Evolutionary conservation across 306 rosid genomes (phyloP).

Genomic region (Prunus davidiana): DNA sequence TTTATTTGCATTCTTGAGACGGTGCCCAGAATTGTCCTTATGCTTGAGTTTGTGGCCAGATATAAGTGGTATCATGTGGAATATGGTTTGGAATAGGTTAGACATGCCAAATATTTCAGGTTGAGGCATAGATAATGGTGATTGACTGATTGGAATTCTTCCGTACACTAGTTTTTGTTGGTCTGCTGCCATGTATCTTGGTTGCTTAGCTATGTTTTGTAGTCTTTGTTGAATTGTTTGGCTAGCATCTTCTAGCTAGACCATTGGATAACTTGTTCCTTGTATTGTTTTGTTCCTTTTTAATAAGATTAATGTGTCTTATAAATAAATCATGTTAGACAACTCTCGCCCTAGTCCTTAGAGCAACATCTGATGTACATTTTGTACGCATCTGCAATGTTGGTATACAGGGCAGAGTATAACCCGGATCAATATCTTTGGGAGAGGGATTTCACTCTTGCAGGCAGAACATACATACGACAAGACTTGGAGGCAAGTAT

Average conservation of each 20-base stretch:
- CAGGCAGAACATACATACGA: slow-evolving; percentile 75
- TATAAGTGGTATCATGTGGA: no score
- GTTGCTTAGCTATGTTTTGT: not conserved
- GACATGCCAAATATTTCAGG: no score
- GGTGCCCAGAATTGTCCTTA: no score
- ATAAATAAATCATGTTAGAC: not conserved
- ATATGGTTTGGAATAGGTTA: no score
- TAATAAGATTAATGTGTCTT: not conserved
- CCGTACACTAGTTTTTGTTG: not conserved
- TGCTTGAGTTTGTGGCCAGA: no score
- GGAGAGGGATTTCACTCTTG: slow-evolving; percentile 85
- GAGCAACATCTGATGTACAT: no score
- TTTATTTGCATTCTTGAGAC: no score
- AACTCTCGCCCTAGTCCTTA: not conserved
- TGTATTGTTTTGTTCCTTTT: not conserved
- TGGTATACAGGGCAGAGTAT: slow-evolving; percentile 78
- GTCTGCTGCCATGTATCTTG: not conserved
- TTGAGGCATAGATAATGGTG: no score
- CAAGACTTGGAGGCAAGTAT: slow-evolving; percentile 98
- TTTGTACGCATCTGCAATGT: slow-evolving; percentile 21
- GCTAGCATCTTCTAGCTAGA: not conserved
- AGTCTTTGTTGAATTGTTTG: not conserved
- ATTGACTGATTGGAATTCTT: no score
- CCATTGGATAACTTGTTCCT: not conserved
- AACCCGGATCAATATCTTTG: slow-evolving; percentile 93